phyloP scores from a whole-genome alignment of 768 basidiomycete species.

The Kwoniella europaea region DNA sequence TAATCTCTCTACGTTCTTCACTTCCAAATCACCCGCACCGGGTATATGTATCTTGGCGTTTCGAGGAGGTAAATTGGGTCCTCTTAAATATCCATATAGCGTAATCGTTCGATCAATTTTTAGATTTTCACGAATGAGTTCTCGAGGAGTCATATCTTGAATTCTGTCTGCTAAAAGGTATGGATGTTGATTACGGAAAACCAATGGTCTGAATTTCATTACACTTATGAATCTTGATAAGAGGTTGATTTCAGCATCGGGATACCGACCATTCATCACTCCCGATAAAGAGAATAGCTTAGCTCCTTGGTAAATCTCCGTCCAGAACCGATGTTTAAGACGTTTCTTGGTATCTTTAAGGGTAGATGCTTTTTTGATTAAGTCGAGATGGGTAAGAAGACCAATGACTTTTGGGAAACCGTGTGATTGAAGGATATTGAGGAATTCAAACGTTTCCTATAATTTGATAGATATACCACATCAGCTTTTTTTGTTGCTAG shows the following conservation, averaged over 20 bases:
- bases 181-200: constrained; percentile 93
- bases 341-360: constrained; percentile 89
- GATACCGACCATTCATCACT: constrained; percentile 95
- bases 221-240: constrained; percentile 94
- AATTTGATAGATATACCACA: background rate
- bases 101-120: constrained; percentile 94
- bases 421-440: constrained; percentile 94
- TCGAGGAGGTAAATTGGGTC: constrained; percentile 62
- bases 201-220: constrained; percentile 97
- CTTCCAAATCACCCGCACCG: constrained; percentile 85
- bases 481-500: no score
- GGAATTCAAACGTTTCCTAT: constrained; percentile 98
- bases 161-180: constrained; percentile 93
- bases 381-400: constrained; percentile 91
- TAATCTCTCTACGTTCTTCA: constrained; percentile 73
- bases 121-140: constrained; percentile 76
- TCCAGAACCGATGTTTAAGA: constrained; percentile 98
- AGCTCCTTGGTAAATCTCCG: constrained; percentile 97
- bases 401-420: constrained; percentile 99
- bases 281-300: constrained; percentile 98
- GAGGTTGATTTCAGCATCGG: constrained; percentile 94
- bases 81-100: constrained; percentile 90
- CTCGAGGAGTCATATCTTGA: constrained; percentile 90
- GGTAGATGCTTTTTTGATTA: constrained; percentile 87
- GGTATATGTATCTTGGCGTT: constrained; percentile 83